Conservation (phyloP, 805 yeast species). For the Suhomyces emberorum region DNA sequence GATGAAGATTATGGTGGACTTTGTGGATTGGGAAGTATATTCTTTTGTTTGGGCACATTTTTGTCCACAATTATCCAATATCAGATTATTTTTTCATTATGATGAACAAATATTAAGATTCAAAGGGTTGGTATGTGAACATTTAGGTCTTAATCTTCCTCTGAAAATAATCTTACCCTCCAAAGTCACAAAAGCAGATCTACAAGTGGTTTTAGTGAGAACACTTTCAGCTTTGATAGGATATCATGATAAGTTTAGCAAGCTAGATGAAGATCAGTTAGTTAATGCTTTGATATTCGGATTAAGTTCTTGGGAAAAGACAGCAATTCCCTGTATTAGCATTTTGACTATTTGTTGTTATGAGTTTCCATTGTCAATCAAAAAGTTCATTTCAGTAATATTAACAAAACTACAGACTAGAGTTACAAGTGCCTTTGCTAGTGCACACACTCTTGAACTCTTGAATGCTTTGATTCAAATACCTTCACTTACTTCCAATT, state of each 20-base stretch:
- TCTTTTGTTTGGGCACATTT: constrained; percentile 65
- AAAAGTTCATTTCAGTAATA: constrained; percentile 63
- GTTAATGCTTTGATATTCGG: constrained; percentile 59
- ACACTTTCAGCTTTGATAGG: constrained; percentile 62
- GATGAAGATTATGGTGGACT: constrained; percentile 46
- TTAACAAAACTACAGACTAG: constrained; percentile 72
- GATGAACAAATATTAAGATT: constrained; percentile 39
- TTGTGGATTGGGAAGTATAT: constrained; percentile 68
- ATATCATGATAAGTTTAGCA: constrained; percentile 51
- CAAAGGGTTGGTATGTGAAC: constrained; percentile 54
- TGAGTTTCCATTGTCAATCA: constrained; percentile 72
- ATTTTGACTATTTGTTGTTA: constrained; percentile 75
- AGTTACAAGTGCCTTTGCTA: constrained; percentile 64
- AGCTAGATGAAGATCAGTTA: constrained; percentile 60
- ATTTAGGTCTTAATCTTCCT: constrained; percentile 51
- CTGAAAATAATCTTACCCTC: constrained; percentile 32
- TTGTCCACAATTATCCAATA: constrained; percentile 65
- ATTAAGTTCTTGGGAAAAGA: constrained; percentile 70
- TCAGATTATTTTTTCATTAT: constrained; percentile 47
- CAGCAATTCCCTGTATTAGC: constrained; percentile 76
- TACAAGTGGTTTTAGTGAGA: constrained; percentile 63
- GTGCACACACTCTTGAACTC: constrained; percentile 75
- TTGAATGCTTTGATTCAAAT: constrained; percentile 61
- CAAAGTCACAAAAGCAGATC: constrained; percentile 51
- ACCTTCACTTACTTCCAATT: constrained; percentile 65